Evolutionary conservation across 2,329 filamentous ascomycete species (phyloP), one percentile per base, ranked within the genome.

Genomic region (Trichoderma citrinoviride): DNA sequence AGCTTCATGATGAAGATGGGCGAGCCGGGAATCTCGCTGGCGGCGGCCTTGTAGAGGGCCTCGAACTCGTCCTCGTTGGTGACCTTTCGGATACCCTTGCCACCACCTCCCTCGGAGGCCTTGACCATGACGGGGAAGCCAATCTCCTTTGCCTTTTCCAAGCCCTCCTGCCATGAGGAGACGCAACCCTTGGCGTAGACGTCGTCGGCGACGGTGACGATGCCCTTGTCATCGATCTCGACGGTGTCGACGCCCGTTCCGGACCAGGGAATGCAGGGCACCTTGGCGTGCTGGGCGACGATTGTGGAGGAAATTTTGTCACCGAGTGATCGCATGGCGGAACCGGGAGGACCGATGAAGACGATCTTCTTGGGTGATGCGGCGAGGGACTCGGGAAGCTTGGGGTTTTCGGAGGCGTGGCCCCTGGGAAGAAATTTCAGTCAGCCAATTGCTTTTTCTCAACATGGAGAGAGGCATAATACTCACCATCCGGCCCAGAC

Each of bases 1-100:
- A 99, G 84, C 87, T 99, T 97, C 95, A 99, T 99, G 82, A 99
- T 96, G 85, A 99, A 99, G 80, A 99, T 99, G 71, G 96, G 95
- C 33, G 95, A 99, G 54, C 96, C 96, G 12, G 95, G 96, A 71
- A 99, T 98, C 79, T 99, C 96, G 78, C 90, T 96, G 5, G 95
- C 93, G 23, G 96, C 95, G 52, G 94, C 95, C 79, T 96, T 95
- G 85, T 98, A 99, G 52, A 98, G 83, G 71, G 85, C 83, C 75
- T 90, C 85, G 73, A 99, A 99, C 68, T 90, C 88, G 47, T 94
- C 90, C 77, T 97, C 93, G 67, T 83, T 83, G 67, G 92, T 84
- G 70, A 95, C 95, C 82, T 98, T 97, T 77, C 96, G 92, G 76
- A 99, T 99, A 85, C 95, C 95, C 84, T 99, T 99, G 77, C 95